A percentile compares a stretch with the other conserved stretches of the same genome.
Evolutionary conservation across 805 yeast species (phyloP).

Genomic region (Priceomyces castillae): DNA sequence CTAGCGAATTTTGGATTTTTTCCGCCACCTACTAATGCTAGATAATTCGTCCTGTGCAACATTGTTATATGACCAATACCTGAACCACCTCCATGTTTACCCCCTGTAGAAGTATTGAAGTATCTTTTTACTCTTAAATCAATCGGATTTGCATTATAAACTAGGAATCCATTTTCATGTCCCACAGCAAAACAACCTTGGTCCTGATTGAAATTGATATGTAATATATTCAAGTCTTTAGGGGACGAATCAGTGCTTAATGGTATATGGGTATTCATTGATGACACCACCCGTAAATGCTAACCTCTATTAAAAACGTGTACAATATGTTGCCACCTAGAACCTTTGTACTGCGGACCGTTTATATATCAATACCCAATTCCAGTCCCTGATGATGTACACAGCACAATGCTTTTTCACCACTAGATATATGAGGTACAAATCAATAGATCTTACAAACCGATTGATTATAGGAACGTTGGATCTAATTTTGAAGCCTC

Average conservation of each 20-base stretch:
- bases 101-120: conserved; percentile 27
- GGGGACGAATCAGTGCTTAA: conserved; percentile 7
- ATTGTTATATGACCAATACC: conserved; percentile 79
- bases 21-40: conserved; percentile 91
- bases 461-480: neutral
- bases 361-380: neutral
- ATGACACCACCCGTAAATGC: conserved; percentile 1
- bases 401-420: neutral
- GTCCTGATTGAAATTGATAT: conserved; percentile 82
- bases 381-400: neutral
- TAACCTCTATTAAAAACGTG: neutral
- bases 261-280: conserved; percentile 21
- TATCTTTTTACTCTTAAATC: conserved; percentile 66
- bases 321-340: neutral
- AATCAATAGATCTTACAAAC: neutral
- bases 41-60: conserved; percentile 88
- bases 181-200: conserved; percentile 86
- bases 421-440: neutral
- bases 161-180: conserved; percentile 76
- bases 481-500: neutral
- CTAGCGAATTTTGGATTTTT: conserved; percentile 71
- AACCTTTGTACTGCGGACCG: neutral
- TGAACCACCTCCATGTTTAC: conserved; percentile 19
- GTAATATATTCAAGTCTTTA: conserved; percentile 29
- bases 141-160: conserved; percentile 85